Percentiles rank a stretch among this genome's conserved stretches.
phyloP scores from a whole-genome alignment of 768 basidiomycete genomes.

The Crucibulum laeve region DNA sequence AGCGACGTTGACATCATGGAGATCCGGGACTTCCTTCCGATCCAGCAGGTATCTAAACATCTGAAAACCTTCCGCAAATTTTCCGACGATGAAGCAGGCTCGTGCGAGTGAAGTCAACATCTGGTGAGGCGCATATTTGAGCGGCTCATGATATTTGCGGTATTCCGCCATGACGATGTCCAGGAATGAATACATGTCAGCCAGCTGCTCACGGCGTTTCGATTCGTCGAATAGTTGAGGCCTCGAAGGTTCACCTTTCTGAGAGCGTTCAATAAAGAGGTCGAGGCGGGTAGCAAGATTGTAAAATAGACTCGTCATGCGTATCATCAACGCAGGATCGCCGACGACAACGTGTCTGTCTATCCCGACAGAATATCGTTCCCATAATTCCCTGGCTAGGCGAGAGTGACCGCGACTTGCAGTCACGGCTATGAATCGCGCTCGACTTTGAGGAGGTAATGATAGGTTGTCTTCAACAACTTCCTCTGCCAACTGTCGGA shows the following conservation, averaged over 20 bases:
- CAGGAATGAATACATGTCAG: constrained; percentile 34
- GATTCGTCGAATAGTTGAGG: neutral
- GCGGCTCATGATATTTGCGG: constrained; percentile 36
- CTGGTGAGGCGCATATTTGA: constrained; percentile 41
- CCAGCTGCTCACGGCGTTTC: constrained; percentile 4
- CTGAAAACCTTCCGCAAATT: constrained; percentile 39
- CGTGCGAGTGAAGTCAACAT: constrained; percentile 59
- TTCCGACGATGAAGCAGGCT: constrained; percentile 54
- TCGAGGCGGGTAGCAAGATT: constrained; percentile 18
- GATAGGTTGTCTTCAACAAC: constrained; percentile 34
- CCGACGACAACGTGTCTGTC: constrained; percentile 38
- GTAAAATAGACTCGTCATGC: constrained; percentile 46
- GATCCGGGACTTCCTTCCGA: constrained; percentile 52
- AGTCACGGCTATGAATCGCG: constrained; percentile 39
- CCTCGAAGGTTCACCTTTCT: neutral
- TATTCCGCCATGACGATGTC: constrained; percentile 41
- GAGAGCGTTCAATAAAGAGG: constrained; percentile 7
- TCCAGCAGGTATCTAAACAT: constrained; percentile 40
- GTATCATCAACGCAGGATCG: constrained; percentile 38
- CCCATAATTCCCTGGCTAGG: constrained; percentile 53
- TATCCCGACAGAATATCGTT: constrained; percentile 41
- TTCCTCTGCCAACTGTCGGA: constrained; percentile 46
- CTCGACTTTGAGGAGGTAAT: constrained; percentile 41
- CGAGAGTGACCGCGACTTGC: constrained; percentile 44
- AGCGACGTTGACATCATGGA: constrained; percentile 62